Conservation (phyloP, 2,329 filamentous ascomycete species). For the Dothideomycetidae sp. region DNA sequence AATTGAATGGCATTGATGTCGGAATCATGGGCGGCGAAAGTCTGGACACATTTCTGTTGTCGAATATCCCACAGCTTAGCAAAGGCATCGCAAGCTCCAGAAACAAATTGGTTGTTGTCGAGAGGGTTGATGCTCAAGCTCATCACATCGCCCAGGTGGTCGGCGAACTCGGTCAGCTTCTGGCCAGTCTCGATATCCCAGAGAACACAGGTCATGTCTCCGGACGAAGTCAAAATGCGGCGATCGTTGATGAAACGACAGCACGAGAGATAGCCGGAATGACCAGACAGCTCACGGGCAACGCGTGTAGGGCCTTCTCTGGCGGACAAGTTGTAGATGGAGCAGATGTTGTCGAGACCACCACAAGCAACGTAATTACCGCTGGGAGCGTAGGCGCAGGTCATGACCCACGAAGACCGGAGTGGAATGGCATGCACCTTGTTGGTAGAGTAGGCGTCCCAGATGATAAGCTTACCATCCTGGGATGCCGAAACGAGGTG, state of each 20-base stretch:
- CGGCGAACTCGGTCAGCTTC: constrained; percentile 94
- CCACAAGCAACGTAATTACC: constrained; percentile 98
- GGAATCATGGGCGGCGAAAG: constrained; percentile 94
- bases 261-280: constrained; percentile 95
- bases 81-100: constrained; percentile 96
- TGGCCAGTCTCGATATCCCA: constrained; percentile 98
- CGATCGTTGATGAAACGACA: constrained; percentile 98
- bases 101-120: constrained; percentile 98
- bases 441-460: constrained; percentile 99
- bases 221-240: constrained; percentile 92
- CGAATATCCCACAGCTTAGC: constrained; percentile 98
- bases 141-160: constrained; percentile 98
- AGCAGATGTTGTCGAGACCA: constrained; percentile 98
- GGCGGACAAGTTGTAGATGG: constrained; percentile 96
- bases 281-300: constrained; percentile 85
- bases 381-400: constrained; percentile 94
- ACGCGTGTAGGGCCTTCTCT: constrained; percentile 95
- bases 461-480: constrained; percentile 98
- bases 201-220: constrained; percentile 99
- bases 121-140: constrained; percentile 99
- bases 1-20: constrained; percentile 99
- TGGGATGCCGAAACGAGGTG: constrained; percentile 96
- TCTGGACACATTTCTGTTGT: constrained; percentile 95
- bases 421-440: constrained; percentile 98
- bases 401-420: constrained; percentile 99